A percentile compares a stretch with the other conserved stretches of the same genome.
Conservation (phyloP, 2,329 filamentous ascomycete species). For the Trichoderma polysporum region DNA sequence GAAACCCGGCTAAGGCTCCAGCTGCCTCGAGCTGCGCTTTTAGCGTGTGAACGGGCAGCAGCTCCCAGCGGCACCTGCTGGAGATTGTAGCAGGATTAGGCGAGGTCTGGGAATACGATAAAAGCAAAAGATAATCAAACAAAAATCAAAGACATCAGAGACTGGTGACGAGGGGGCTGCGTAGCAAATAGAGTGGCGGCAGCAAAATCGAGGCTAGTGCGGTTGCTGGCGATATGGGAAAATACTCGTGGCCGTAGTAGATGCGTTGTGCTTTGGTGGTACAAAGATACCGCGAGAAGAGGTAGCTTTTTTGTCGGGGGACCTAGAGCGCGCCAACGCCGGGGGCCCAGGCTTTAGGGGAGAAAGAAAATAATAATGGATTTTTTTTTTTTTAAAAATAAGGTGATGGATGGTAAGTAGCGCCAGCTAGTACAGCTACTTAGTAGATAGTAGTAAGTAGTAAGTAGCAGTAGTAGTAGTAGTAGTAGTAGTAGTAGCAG, state of each 20-base stretch:
- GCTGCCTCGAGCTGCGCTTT: not conserved
- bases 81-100: not conserved
- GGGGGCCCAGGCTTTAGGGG: not conserved
- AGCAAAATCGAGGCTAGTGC: slow-evolving; percentile 10
- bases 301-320: not conserved
- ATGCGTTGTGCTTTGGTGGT: not conserved
- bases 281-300: not conserved
- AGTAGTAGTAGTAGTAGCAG: not conserved
- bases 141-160: not conserved
- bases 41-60: too few species aligned
- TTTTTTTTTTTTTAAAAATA: not conserved
- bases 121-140: not conserved
- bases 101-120: not conserved
- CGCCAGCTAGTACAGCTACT: not conserved
- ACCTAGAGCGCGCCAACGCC: not conserved
- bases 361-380: not conserved
- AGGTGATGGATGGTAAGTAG: not conserved
- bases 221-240: not conserved
- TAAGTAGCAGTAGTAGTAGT: not conserved
- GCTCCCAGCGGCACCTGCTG: too few species aligned
- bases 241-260: not conserved
- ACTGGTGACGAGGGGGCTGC: not conserved
- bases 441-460: too few species aligned
- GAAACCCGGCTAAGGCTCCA: not conserved
- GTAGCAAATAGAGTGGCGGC: slow-evolving; percentile 18